Evolutionary conservation across 2,329 filamentous ascomycete genomes (phyloP), one percentile per base, ranked within the genome.

Genomic region (Sporothrix pseudoabietina): DNA sequence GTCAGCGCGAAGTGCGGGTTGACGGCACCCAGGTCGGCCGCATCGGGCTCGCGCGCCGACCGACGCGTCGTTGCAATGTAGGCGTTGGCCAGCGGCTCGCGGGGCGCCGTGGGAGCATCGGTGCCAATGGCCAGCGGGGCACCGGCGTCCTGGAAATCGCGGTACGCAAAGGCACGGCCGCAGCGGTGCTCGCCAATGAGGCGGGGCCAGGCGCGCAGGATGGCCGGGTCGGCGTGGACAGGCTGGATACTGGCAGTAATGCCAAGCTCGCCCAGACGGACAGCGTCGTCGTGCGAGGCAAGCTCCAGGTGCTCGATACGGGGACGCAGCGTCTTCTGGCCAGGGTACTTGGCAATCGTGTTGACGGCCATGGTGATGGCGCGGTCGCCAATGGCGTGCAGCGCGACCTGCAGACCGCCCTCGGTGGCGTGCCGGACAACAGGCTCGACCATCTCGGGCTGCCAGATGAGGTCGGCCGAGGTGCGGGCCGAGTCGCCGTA

Each of bases 231-330:
- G 0, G 86, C 83, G 75, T 89, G 87, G 0, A 89, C 87, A 0
- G 87, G 85, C 76, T 89, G 87, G 19, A 89, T 83, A 0, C 86
- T 88, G 0, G 87, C 87, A 0, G 87, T 89, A 80, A 91, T 90
- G 68, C 89, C 88, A 4, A 89, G 80, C 32, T 81, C 77, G 6
- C 88, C 89, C 0, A 91, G 83, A 0, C 89, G 82, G 1, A 78
- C 81, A 0, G 87, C 89, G 76, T 91, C 89, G 72, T 83, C 82
- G 0, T 83, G 82, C 0, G 84, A 84, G 0, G 88, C 83, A 41
- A 91, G 83, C 78, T 91, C 89, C 3, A 91, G 81, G 77, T 91
- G 89, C 80, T 91, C 89, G 76, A 91, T 88, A 19, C 89, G 84
- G 69, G 90, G 89, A 2, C 89, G 84, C 8, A 85, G 83, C 0